These are phyloP conservation scores for Acrocalymma vagum DNA, from an alignment of 2,329 filamentous ascomycete genomes.

Conservation along the genomic window DNA sequence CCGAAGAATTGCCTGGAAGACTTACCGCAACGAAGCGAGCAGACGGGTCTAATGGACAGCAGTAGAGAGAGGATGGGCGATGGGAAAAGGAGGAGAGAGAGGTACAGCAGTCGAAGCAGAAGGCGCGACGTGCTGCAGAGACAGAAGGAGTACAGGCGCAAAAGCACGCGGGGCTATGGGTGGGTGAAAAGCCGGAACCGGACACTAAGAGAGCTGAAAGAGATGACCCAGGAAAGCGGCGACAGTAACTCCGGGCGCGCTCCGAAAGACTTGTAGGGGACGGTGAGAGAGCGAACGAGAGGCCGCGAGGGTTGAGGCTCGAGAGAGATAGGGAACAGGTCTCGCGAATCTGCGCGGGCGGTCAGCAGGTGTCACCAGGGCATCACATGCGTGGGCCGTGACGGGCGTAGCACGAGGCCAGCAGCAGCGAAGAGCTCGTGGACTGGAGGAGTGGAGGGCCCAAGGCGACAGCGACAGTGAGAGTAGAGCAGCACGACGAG, in stretches of 20 bases:
- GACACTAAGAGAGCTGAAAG: slow-evolving; percentile 25
- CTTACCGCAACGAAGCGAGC: slow-evolving; percentile 34
- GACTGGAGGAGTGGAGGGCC: too few species aligned
- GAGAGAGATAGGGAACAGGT: slow-evolving; percentile 30
- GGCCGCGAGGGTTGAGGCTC: slow-evolving; percentile 33
- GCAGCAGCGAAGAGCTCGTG: too few species aligned
- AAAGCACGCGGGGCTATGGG: slow-evolving; percentile 17
- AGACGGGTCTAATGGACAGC: slow-evolving; percentile 21
- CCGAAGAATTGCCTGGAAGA: too few species aligned
- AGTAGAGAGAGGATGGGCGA: slow-evolving; percentile 23
- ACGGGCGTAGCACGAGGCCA: slow-evolving; percentile 35
- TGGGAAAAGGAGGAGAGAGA: slow-evolving; percentile 13
- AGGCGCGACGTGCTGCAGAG: slow-evolving; percentile 22
- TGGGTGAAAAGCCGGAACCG: slow-evolving; percentile 13
- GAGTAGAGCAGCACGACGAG: slow-evolving; percentile 6
- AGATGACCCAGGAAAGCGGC: slow-evolving; percentile 38
- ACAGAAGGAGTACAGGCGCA: slow-evolving; percentile 28
- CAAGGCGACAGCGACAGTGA: slow-evolving; percentile 12
- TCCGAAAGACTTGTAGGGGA: slow-evolving; percentile 22
- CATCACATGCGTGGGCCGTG: slow-evolving; percentile 38
- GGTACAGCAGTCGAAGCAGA: slow-evolving; percentile 23
- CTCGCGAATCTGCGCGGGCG: slow-evolving; percentile 38
- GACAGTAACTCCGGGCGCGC: slow-evolving; percentile 43
- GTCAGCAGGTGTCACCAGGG: slow-evolving; percentile 36
- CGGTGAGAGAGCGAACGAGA: slow-evolving; percentile 36